Conservation (phyloP, 1,284 basidiomycete species). For the Flammula alnicola region DNA sequence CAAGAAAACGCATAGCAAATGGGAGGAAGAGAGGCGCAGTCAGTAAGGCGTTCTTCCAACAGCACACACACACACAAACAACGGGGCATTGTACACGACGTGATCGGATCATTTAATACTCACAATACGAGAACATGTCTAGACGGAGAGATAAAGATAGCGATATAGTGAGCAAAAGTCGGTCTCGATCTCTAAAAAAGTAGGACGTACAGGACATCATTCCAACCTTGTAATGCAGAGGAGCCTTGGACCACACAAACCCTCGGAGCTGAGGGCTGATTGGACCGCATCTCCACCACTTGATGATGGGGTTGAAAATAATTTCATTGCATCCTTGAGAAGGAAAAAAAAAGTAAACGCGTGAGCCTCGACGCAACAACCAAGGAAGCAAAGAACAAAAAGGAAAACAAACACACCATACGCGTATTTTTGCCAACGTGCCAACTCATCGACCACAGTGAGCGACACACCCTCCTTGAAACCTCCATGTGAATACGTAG, state of each 20-base stretch:
- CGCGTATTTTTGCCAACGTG: constrained; percentile 86
- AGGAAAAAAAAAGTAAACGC: constrained; percentile 13
- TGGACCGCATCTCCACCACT: constrained; percentile 76
- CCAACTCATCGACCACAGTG: constrained; percentile 79
- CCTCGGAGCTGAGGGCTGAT: constrained; percentile 74
- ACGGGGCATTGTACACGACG: no score
- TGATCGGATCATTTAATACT: no score
- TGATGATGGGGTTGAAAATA: constrained; percentile 76
- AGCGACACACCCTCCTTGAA: constrained; percentile 89
- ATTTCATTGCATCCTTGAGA: constrained; percentile 74
- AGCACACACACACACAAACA: no score
- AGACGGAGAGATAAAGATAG: not conserved
- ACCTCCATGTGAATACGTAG: constrained; percentile 78
- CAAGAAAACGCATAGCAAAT: not conserved
- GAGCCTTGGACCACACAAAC: constrained; percentile 80
- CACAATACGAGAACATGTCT: constrained; percentile 87
- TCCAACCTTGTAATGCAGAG: constrained; percentile 82
- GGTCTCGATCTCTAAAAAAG: constrained; percentile 3
- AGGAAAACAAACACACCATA: constrained; percentile 43
- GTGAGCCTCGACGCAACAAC: not conserved
- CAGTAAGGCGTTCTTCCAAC: not conserved
- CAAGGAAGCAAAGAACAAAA: not conserved
- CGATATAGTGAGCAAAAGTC: constrained; percentile 7
- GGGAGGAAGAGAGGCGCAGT: not conserved
- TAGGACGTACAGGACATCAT: constrained; percentile 73